Conservation (phyloP, 257 asterid genomes). For the Scutellaria baicalensis region DNA sequence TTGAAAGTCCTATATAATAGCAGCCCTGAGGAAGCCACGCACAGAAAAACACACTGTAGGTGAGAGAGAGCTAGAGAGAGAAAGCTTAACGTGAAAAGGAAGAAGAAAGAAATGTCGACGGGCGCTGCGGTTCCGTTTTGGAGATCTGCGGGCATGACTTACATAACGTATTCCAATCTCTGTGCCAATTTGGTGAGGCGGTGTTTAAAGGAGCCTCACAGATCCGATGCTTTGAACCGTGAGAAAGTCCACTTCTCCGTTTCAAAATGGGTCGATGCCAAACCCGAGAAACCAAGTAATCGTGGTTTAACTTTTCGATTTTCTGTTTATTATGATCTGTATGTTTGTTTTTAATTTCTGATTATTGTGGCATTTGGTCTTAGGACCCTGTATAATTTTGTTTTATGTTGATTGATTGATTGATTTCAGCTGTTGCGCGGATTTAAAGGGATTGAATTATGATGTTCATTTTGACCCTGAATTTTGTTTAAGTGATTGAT, state of each 20-base stretch:
- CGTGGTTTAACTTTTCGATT: not conserved
- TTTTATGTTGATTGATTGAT: not conserved
- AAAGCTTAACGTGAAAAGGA: not conserved
- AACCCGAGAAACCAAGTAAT: constrained; percentile 69
- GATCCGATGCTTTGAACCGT: constrained; percentile 63
- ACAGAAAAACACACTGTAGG: not conserved
- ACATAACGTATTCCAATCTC: constrained; percentile 74
- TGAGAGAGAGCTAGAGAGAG: constrained; percentile 20
- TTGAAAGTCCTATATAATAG: not conserved
- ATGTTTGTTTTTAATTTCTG: not conserved
- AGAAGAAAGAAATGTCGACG: constrained; percentile 43
- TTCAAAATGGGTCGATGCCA: constrained; percentile 76
- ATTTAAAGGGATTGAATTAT: not conserved
- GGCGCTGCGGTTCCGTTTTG: constrained; percentile 68
- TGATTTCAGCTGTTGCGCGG: constrained; percentile 3
- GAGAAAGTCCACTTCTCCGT: constrained; percentile 83
- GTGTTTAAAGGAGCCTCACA: constrained; percentile 79
- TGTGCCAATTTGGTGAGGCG: constrained; percentile 85
- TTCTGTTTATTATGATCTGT: constrained; percentile 1
- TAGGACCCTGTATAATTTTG: not conserved
- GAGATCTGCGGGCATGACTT: constrained; percentile 93
- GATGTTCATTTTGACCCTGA: not conserved
- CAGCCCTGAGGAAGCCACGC: not conserved
- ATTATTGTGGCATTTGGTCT: not conserved
- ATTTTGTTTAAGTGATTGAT: not conserved